A percentile compares a stretch with the other conserved stretches of the same genome.
Conservation (phyloP, 768 basidiomycete genomes). For the Suillus clintonianus region DNA sequence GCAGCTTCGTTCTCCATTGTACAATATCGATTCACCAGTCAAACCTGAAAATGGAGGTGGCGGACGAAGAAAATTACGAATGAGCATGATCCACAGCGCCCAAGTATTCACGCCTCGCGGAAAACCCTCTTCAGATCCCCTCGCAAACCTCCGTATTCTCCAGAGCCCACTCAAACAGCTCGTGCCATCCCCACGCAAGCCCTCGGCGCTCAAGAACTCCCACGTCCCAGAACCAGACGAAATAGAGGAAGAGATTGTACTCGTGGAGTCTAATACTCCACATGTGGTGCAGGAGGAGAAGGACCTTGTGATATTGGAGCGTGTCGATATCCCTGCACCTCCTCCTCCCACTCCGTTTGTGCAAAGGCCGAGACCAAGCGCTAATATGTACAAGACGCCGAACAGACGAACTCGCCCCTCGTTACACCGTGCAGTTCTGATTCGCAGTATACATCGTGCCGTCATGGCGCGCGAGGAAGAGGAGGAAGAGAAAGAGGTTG, state of each 20-base stretch:
- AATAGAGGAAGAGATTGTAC: slow-evolving; percentile 52
- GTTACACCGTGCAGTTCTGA: slow-evolving; percentile 68
- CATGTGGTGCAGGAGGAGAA: slow-evolving; percentile 69
- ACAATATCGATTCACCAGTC: slow-evolving; percentile 52
- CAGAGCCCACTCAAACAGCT: slow-evolving; percentile 41
- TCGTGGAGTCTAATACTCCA: slow-evolving; percentile 68
- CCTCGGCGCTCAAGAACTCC: slow-evolving; percentile 4
- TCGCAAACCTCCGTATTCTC: slow-evolving; percentile 64
- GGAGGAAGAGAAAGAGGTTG: slow-evolving; percentile 49
- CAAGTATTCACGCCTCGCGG: slow-evolving; percentile 68
- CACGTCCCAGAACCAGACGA: slow-evolving; percentile 34
- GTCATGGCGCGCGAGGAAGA: slow-evolving; percentile 54
- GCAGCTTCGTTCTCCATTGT: slow-evolving; percentile 55
- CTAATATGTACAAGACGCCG: slow-evolving; percentile 20
- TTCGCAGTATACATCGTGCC: slow-evolving; percentile 68
- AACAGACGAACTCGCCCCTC: slow-evolving; percentile 41
- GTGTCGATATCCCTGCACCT: slow-evolving; percentile 44
- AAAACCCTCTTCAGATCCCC: slow-evolving; percentile 54
- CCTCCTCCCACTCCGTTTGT: slow-evolving; percentile 10
- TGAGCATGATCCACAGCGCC: slow-evolving; percentile 76
- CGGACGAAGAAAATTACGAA: slow-evolving; percentile 48
- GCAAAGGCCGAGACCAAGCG: neutral
- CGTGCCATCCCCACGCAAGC: slow-evolving; percentile 15
- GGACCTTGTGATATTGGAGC: slow-evolving; percentile 73
- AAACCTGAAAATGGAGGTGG: slow-evolving; percentile 7